Percentiles rank a stretch among this genome's conserved stretches.
Conservation (phyloP, 1,139 yeast genomes). For the Nakaseomyces uthaithaninus region DNA sequence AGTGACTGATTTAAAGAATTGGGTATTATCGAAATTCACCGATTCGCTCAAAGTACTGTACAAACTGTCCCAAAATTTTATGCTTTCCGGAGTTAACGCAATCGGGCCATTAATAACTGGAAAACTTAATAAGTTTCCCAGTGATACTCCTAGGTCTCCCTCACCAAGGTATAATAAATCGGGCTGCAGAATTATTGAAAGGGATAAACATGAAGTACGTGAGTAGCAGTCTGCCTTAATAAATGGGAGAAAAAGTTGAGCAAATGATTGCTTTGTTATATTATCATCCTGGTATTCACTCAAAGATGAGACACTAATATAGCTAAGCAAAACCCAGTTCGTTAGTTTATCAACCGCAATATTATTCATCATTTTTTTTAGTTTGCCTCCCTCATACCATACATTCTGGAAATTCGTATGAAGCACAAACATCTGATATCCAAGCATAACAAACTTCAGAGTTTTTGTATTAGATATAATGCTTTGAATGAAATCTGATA, state of each 20-base stretch:
- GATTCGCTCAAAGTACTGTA: not conserved
- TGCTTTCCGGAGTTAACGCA: not conserved
- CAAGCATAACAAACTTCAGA: not conserved
- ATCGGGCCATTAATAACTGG: not conserved
- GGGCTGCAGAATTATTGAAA: not conserved
- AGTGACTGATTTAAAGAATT: not conserved
- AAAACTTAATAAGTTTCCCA: not conserved
- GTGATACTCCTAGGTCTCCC: not conserved
- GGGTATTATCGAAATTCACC: not conserved
- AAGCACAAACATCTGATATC: not conserved
- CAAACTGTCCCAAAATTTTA: not conserved
- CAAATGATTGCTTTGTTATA: constrained; percentile 22
- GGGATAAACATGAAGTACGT: not conserved
- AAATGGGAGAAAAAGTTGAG: constrained; percentile 42
- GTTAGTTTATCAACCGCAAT: not conserved
- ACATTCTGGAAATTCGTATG: not conserved
- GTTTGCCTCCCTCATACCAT: no score
- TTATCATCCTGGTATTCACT: constrained; percentile 18
- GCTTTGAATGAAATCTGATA: not conserved
- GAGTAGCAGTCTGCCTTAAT: constrained; percentile 32
- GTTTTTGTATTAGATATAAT: not conserved
- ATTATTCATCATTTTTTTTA: not conserved
- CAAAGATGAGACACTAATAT: constrained; percentile 31
- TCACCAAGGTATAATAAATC: not conserved
- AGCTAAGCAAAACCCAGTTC: constrained; percentile 36